These are phyloP conservation scores for Phylloporus sp. DNA, from an alignment of 768 basidiomycete species.

Conservation along the genomic window DNA sequence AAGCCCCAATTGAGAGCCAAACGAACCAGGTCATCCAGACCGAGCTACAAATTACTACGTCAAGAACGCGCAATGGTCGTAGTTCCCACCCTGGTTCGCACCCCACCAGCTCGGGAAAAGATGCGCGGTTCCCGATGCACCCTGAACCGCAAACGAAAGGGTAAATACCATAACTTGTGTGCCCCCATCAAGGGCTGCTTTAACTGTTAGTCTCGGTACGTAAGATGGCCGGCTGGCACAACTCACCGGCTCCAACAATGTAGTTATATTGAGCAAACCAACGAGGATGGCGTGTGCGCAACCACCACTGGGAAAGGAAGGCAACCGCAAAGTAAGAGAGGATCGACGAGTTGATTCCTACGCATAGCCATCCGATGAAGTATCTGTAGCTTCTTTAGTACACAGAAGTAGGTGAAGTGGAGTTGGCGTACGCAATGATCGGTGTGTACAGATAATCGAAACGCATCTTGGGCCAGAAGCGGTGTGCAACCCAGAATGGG, in stretches of 20 bases:
- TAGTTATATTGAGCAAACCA: constrained; percentile 72
- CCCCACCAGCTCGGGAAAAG: constrained; percentile 58
- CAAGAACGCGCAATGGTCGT: constrained; percentile 24
- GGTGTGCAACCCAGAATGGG: constrained; percentile 40
- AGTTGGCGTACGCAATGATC: constrained; percentile 22
- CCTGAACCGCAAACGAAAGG: constrained; percentile 48
- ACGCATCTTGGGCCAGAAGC: constrained; percentile 32
- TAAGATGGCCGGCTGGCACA: not conserved
- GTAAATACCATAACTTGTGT: constrained; percentile 54
- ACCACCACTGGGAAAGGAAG: constrained; percentile 56
- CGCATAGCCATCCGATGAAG: constrained; percentile 43
- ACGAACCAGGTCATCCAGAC: too few relatives aligned
- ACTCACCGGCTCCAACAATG: constrained; percentile 54
- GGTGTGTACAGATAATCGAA: constrained; percentile 33
- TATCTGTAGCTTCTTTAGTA: constrained; percentile 19
- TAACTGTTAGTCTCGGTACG: not conserved
- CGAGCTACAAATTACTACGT: constrained; percentile 4
- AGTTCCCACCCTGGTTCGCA: constrained; percentile 49
- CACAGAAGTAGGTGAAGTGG: not conserved
- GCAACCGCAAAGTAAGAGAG: constrained; percentile 49
- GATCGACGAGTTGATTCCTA: constrained; percentile 53
- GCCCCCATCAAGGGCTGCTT: constrained; percentile 35
- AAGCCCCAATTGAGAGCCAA: too few relatives aligned
- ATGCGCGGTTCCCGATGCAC: constrained; percentile 46
- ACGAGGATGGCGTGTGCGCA: constrained; percentile 52